Evolutionary conservation across 2,329 filamentous ascomycete genomes (phyloP), one percentile per base, ranked within the genome.

Genomic region (Mariannaea elegans): DNA sequence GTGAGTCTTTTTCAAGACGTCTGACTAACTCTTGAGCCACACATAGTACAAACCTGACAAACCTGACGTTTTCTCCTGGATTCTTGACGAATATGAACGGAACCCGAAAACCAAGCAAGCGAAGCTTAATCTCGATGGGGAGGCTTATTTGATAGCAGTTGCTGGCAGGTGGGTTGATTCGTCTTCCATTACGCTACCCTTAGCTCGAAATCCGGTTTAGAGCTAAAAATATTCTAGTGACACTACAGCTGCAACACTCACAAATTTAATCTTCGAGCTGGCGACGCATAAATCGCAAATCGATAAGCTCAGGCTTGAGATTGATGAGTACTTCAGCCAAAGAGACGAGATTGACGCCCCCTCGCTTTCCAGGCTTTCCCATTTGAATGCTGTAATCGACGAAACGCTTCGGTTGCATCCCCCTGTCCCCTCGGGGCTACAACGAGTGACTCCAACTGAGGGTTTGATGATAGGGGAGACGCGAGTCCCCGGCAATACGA

Each of bases 341-440:
- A 23, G 3, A 16, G 9, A 42, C n/a, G n/a, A n/a, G n/a, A n/a
- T n/a, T n/a, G n/a, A n/a, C n/a, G n/a, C n/a, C n/a, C n/a, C n/a
- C n/a, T n/a, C n/a, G n/a, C n/a, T n/a, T n/a, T n/a, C n/a, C n/a
- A n/a, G n/a, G n/a, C n/a, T 42, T 13, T 2, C 38, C 8, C 23
- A 23, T 19, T 18, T 42, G 18, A 19, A 42, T 21, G 21, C 21
- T 13, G 23, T 70, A 41, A 76, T 80, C 56, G 71, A 80, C 48
- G 78, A 81, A 59, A 53, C 73, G 0, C 64, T 79, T 19, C 67
- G 77, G 0, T 61, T 79, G 7, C 66, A 76, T 54, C 76, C 77
- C 6, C 66, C 77, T 3, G 71, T 77, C 2, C 73, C 74, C 0
- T 65, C 69, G 2, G 75, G 73, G 4, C 32, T 74, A 9, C 67